Percentiles rank a stretch among this genome's conserved stretches.
Evolutionary conservation across 2,329 filamentous ascomycete species (phyloP).

Genomic region (Pleurostoma richardsiae): DNA sequence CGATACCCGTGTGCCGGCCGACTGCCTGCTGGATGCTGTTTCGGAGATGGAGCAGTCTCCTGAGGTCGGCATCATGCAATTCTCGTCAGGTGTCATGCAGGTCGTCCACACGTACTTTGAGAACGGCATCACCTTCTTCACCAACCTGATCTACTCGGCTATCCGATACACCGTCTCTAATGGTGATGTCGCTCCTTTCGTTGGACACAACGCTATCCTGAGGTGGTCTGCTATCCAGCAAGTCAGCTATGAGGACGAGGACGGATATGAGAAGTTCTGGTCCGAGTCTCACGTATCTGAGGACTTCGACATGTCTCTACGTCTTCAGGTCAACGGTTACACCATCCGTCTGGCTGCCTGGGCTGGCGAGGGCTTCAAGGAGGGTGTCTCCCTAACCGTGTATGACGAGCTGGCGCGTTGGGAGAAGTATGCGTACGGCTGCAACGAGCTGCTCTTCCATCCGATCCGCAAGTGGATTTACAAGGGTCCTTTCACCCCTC

Average conservation of each 20-base stretch:
- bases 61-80: constrained; percentile 75
- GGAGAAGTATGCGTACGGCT: constrained; percentile 85
- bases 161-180: constrained; percentile 74
- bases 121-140: constrained; percentile 67
- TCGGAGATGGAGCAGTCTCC: constrained; percentile 78
- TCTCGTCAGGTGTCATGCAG: constrained; percentile 74
- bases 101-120: constrained; percentile 70
- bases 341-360: constrained; percentile 69
- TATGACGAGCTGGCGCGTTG: constrained; percentile 81
- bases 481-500: constrained; percentile 71
- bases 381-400: constrained; percentile 78
- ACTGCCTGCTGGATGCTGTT: constrained; percentile 74
- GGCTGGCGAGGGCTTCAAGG: constrained; percentile 73
- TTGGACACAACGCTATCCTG: constrained; percentile 75
- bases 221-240: constrained; percentile 73
- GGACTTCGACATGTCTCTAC: constrained; percentile 78
- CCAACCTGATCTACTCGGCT: constrained; percentile 70
- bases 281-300: constrained; percentile 76
- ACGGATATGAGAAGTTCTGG: constrained; percentile 76
- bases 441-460: constrained; percentile 77
- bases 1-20: constrained; percentile 70
- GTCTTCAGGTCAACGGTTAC: constrained; percentile 68
- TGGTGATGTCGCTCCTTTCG: constrained; percentile 73
- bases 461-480: constrained; percentile 69
- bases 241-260: constrained; percentile 64